Conservation (phyloP, 148 eudicot genomes). For the Camellia lanceoleosa region DNA sequence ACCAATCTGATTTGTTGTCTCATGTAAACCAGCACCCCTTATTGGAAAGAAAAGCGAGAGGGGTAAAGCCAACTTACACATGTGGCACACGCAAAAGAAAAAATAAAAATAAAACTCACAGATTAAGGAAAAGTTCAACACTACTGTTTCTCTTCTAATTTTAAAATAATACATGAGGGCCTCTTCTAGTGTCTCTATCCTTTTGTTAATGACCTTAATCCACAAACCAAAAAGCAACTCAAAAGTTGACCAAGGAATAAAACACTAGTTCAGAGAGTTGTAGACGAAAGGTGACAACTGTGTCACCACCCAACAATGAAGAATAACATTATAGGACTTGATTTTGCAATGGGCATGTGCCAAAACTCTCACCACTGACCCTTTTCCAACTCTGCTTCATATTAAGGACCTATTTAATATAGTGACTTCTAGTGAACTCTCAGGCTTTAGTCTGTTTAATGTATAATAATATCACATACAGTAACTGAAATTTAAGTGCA, state of each 20-base stretch:
- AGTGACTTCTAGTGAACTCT: neutral
- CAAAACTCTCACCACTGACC: constrained; percentile 1
- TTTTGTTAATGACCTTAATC: neutral
- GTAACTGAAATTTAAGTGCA: neutral
- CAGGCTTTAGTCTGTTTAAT: neutral
- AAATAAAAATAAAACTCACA: too few species aligned
- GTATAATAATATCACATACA: neutral
- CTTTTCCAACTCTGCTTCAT: neutral
- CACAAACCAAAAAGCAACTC: neutral
- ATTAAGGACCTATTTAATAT: neutral
- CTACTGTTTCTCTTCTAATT: neutral
- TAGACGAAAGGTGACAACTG: neutral
- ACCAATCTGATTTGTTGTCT: too few species aligned
- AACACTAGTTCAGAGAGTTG: neutral
- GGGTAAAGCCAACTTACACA: too few species aligned
- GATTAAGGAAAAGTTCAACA: too few species aligned
- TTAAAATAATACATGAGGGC: neutral
- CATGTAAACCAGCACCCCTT: too few species aligned
- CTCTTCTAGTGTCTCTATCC: neutral
- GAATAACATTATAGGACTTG: neutral
- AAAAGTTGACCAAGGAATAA: neutral
- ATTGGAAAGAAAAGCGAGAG: too few species aligned
- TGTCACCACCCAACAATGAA: neutral
- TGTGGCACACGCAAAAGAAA: too few species aligned
- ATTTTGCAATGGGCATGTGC: too few species aligned